Conservation (phyloP, 1,139 yeast genomes). For the Pichia sp. region DNA sequence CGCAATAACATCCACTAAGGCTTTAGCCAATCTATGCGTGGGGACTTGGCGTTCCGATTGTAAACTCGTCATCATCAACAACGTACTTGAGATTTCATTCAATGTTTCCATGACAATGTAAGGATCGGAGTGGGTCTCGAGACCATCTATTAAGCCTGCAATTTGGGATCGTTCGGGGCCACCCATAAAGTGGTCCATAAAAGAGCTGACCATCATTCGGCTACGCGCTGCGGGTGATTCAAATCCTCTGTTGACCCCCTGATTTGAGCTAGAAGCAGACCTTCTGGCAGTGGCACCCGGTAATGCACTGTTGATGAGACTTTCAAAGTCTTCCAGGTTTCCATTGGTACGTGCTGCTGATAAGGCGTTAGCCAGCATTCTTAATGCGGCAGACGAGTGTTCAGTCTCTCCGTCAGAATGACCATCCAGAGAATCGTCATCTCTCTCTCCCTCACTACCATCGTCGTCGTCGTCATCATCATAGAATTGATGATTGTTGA, state of each 20-base stretch:
- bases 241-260: no score
- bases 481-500: conserved; percentile 4
- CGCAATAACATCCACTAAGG: conserved; percentile 51
- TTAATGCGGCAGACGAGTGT: conserved; percentile 7
- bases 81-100: conserved; percentile 53
- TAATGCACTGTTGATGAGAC: conserved; percentile 1
- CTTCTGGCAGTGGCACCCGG: no score
- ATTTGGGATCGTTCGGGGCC: conserved; percentile 2
- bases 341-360: not conserved
- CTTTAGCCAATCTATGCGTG: conserved; percentile 45
- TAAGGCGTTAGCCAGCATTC: conserved; percentile 12
- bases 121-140: conserved; percentile 40
- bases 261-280: no score
- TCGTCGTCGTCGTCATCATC: conserved; percentile 10
- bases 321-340: conserved; percentile 2
- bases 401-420: conserved; percentile 10
- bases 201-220: conserved; percentile 9
- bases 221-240: not conserved
- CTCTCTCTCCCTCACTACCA: conserved; percentile 6
- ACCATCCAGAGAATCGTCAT: conserved; percentile 5
- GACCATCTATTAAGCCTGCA: conserved; percentile 35
- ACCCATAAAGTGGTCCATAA: conserved; percentile 7
- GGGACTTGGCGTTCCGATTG: conserved; percentile 64
- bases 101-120: conserved; percentile 48
- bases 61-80: conserved; percentile 58